Conservation (phyloP, 1,284 basidiomycete species). For the Naganishia liquefaciens region DNA sequence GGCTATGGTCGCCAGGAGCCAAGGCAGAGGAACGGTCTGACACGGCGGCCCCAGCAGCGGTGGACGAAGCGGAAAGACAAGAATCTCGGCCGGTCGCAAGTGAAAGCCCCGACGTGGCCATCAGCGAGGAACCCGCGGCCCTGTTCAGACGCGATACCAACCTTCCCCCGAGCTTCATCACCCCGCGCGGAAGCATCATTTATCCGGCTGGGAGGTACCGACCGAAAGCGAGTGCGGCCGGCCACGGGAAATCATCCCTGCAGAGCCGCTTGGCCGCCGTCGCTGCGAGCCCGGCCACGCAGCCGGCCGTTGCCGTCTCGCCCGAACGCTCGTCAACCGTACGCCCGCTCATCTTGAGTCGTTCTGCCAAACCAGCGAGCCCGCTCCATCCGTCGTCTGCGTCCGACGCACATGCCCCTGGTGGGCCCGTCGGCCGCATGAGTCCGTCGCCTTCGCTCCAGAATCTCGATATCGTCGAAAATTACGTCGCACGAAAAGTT, state of each 20-base stretch:
- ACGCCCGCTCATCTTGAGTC: slow-evolving; percentile 27
- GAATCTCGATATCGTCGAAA: slow-evolving; percentile 24
- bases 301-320: slow-evolving; percentile 7
- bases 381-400: slow-evolving; percentile 2
- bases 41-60: neutral
- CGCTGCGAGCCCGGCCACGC: slow-evolving; percentile 17
- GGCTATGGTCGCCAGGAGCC: neutral
- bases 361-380: slow-evolving; percentile 26
- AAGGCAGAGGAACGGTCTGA: neutral
- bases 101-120: neutral
- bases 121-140: slow-evolving; percentile 11
- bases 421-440: neutral
- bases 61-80: neutral
- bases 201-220: slow-evolving; percentile 34
- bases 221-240: slow-evolving; percentile 7
- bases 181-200: slow-evolving; percentile 34
- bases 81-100: neutral
- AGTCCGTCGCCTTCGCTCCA: slow-evolving; percentile 25
- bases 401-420: neutral
- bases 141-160: slow-evolving; percentile 32
- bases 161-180: slow-evolving; percentile 35
- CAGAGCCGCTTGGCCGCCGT: slow-evolving; percentile 27
- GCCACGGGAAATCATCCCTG: slow-evolving; percentile 13
- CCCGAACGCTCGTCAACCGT: slow-evolving; percentile 16
- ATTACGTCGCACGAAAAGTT: slow-evolving; percentile 22